Conservation (phyloP, 1,284 basidiomycete species). For the Somion occarium region DNA sequence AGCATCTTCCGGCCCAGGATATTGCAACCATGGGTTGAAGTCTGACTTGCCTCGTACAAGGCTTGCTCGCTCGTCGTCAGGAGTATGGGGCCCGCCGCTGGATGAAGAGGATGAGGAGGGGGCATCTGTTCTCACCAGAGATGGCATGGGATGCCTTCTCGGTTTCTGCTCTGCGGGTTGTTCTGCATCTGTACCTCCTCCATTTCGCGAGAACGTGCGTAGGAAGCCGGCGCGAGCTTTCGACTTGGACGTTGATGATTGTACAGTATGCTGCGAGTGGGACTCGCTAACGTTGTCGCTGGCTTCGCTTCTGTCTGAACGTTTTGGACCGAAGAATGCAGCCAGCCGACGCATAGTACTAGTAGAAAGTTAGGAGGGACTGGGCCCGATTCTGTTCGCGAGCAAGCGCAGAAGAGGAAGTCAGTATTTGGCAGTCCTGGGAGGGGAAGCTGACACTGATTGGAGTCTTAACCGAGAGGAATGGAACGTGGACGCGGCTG, state of each 20-base stretch:
- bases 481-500: not conserved
- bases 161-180: not conserved
- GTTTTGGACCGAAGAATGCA: constrained; percentile 50
- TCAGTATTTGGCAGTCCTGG: not conserved
- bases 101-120: constrained; percentile 55
- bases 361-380: constrained; percentile 1
- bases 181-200: constrained; percentile 11
- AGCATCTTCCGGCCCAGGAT: not conserved
- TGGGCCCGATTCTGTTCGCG: constrained; percentile 4
- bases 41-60: constrained; percentile 23
- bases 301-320: constrained; percentile 40
- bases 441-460: not conserved
- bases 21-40: not conserved
- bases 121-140: constrained; percentile 17
- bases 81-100: constrained; percentile 54
- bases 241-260: constrained; percentile 10
- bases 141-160: constrained; percentile 14
- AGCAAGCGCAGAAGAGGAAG: not conserved
- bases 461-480: not conserved
- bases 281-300: constrained; percentile 21
- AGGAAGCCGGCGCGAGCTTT: constrained; percentile 27
- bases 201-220: constrained; percentile 26
- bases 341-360: constrained; percentile 53
- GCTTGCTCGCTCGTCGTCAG: constrained; percentile 49
- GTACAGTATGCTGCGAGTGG: constrained; percentile 7